These are phyloP conservation scores for Geotrichum klebahnii DNA, from an alignment of 1,139 yeast genomes.

Conservation along the genomic window DNA sequence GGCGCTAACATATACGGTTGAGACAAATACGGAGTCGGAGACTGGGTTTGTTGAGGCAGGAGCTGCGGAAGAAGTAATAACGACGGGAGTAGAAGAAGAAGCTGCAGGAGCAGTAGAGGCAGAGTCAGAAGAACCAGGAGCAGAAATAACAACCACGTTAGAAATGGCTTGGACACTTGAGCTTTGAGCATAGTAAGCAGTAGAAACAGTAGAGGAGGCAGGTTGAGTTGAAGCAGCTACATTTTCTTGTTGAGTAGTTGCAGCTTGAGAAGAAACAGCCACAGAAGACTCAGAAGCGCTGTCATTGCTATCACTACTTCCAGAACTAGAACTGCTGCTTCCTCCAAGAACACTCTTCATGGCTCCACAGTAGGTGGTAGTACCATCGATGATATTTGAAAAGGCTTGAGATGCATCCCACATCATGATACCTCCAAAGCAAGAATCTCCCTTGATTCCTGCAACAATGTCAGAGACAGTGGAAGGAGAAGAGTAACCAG, in stretches of 20 bases:
- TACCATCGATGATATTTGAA: conserved; percentile 48
- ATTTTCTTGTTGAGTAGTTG: neutral
- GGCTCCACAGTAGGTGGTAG: conserved; percentile 45
- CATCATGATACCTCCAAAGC: conserved; percentile 79
- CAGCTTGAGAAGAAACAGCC: conserved; percentile 7
- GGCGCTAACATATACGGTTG: conserved; percentile 8
- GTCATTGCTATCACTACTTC: too few species aligned
- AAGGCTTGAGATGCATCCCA: conserved; percentile 91
- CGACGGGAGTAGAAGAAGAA: neutral
- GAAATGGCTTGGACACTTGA: too few species aligned
- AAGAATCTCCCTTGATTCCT: conserved; percentile 27
- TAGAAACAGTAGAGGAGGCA: conserved; percentile 6
- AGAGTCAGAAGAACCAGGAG: conserved; percentile 8
- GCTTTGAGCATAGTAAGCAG: too few species aligned
- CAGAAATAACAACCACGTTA: too few species aligned
- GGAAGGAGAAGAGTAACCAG: conserved; percentile 46
- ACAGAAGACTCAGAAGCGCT: too few species aligned
- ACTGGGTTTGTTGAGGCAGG: conserved; percentile 9
- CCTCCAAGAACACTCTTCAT: conserved; percentile 43
- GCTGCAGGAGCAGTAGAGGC: neutral
- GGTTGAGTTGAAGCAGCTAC: conserved; percentile 9
- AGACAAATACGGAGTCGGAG: conserved; percentile 8
- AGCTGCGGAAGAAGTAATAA: conserved; percentile 5
- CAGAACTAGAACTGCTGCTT: conserved; percentile 18
- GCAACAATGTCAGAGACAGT: conserved; percentile 29